These are phyloP conservation scores for Leccinum variabile DNA, from an alignment of 1,284 basidiomycete genomes.

Conservation along the genomic window DNA sequence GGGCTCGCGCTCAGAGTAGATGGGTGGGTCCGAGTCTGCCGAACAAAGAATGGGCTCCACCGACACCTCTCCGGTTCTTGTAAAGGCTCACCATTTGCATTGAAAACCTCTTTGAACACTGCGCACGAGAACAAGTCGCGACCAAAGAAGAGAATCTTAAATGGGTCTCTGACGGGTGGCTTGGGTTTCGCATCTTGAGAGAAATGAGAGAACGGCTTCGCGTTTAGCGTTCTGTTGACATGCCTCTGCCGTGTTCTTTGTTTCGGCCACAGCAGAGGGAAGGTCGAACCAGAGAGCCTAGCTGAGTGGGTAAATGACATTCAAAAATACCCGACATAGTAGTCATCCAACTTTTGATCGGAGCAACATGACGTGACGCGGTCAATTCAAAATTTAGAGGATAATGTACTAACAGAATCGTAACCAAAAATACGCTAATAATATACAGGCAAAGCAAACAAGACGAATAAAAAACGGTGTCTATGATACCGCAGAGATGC, in stretches of 20 bases:
- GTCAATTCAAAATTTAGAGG: not conserved
- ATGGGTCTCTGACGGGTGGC: slow-evolving; percentile 28
- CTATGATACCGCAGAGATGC: slow-evolving; percentile 24
- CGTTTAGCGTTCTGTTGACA: not conserved
- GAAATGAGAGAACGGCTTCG: not conserved
- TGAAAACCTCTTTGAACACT: slow-evolving; percentile 44
- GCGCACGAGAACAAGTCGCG: slow-evolving; percentile 58
- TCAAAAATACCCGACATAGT: not conserved
- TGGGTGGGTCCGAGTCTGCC: not conserved
- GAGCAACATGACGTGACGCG: not conserved
- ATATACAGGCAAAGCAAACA: slow-evolving; percentile 14
- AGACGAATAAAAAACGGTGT: slow-evolving; percentile 7
- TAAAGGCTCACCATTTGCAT: slow-evolving; percentile 38
- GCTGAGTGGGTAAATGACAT: not conserved
- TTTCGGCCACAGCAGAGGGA: not conserved
- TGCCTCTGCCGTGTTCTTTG: not conserved
- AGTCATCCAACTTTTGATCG: not conserved
- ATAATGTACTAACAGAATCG: not conserved
- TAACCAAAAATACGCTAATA: slow-evolving; percentile 17
- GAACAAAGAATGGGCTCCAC: not conserved
- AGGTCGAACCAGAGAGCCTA: not conserved
- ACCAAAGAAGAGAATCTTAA: slow-evolving; percentile 54
- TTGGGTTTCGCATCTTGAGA: not conserved
- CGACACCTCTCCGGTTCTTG: not conserved
- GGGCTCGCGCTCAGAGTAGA: not conserved